These are phyloP conservation scores for Ceratocystis harringtonii DNA, from an alignment of 2,329 filamentous ascomycete species.

Conservation along the genomic window DNA sequence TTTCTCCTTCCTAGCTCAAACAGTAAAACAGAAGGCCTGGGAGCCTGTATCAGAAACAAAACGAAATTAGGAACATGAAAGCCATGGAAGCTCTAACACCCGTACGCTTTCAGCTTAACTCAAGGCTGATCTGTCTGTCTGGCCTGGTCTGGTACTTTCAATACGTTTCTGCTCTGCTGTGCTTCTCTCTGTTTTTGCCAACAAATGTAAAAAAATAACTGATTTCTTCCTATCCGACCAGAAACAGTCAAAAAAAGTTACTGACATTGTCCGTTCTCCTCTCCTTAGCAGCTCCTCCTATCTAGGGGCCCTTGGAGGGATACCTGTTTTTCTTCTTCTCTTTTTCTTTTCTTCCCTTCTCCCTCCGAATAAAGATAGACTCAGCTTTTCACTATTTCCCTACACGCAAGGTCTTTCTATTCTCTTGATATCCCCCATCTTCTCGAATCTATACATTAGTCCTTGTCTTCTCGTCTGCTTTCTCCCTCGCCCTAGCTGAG, in stretches of 20 bases:
- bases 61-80: background rate
- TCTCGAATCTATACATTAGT: background rate
- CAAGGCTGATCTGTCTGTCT: background rate
- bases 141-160: background rate
- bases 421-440: background rate
- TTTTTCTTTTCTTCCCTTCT: background rate
- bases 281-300: conserved; percentile 4
- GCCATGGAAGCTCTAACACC: too few species aligned
- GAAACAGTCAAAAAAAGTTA: conserved; percentile 13
- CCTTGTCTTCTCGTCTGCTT: conserved; percentile 11
- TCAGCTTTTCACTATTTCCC: too few species aligned
- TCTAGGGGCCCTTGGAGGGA: background rate
- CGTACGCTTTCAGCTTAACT: too few species aligned
- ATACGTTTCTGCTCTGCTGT: background rate
- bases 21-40: background rate
- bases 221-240: conserved; percentile 13
- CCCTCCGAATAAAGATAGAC: too few species aligned
- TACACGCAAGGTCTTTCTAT: background rate
- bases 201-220: conserved; percentile 7
- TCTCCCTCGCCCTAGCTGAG: background rate
- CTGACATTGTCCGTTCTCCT: conserved; percentile 8
- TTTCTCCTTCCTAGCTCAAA: background rate
- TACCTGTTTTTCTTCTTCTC: background rate
- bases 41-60: background rate
- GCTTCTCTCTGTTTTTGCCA: background rate